Evolutionary conservation across 225 moss, liverwort and hornwort genomes (phyloP).

Genomic region (Straminergon stramineum): DNA sequence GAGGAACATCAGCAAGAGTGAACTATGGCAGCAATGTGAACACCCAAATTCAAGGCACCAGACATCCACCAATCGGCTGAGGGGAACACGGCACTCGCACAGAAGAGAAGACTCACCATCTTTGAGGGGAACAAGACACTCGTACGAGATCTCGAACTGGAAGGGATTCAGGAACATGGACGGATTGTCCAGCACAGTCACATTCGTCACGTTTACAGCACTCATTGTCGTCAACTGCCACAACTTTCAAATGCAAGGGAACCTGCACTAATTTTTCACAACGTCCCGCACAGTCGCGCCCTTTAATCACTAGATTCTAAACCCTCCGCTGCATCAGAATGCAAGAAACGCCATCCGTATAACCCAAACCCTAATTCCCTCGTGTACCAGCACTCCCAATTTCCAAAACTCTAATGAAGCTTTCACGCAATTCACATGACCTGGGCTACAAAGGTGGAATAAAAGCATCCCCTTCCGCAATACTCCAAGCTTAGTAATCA

Average conservation of each 20-base stretch:
- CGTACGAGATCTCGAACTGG: constrained; percentile 88
- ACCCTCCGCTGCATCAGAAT: neutral
- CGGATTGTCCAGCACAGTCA: constrained; percentile 84
- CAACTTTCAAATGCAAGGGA: no score
- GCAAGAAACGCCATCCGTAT: neutral
- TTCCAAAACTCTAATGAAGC: neutral
- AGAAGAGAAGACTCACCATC: constrained; percentile 31
- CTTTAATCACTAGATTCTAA: neutral
- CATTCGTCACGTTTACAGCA: constrained; percentile 88
- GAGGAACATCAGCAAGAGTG: no score
- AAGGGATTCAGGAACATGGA: constrained; percentile 87
- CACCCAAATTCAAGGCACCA: neutral
- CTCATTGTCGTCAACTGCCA: constrained; percentile 27
- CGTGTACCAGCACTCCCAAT: no score
- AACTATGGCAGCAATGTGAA: neutral
- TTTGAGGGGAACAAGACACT: constrained; percentile 77
- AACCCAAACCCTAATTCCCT: neutral
- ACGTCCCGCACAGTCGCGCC: neutral
- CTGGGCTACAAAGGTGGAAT: neutral
- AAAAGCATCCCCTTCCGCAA: fast-evolving
- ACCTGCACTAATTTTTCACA: neutral
- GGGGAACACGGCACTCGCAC: constrained; percentile 59
- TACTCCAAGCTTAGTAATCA: no score
- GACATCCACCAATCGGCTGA: neutral
- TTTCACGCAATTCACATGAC: neutral